Base-by-base conservation (phyloP, 495 filamentous ascomycete genomes). In the Venustampulla echinocandica region DNA sequence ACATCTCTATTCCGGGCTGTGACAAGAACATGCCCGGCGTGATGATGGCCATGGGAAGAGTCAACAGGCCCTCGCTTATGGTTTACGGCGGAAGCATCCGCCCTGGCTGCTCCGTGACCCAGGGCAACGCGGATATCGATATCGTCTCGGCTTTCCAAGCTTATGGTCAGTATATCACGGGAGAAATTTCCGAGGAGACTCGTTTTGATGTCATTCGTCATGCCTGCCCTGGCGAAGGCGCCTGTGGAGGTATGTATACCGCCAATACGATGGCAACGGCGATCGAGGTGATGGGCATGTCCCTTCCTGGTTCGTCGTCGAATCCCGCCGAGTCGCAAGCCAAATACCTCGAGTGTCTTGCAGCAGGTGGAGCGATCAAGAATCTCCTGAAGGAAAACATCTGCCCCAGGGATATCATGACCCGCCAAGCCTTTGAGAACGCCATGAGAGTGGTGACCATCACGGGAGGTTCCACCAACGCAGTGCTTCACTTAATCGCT, bases 1-100 rank as follows among this genome's bases (percentile, higher is more conserved):
- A 97, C 63, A 87, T 98, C 61, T 93, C 87, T 15, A 85, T 98
- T 56, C 92, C 92, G n/a, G 92, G 92, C 32, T 98, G 92, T 65
- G 93, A 98, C 74, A 98, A 98, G 81, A 98, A 98, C 67, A 96
- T 98, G 93, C 92, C 92, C 5, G 92, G 92, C 67, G 92, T 96
- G 27, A 67, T 96, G 49, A 98, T 98, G 71, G 93, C 92, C 33
- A 96, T 96, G 92, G 92, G 87, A 22, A 75, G 92, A 39, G 79
- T 95, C 57, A 97, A 98, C 69, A 73, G 92, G 42, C 92, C 92
- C 21, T 85, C 83, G 49, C 61, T 98, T 54, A 97, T 98, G 93
- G 84, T 98, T 17, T 98, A 98, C 64, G 92, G 92, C 51, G 92
- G 92, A 46, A 84, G 84, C 32, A 97, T 97, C 67, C 83, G 85